These are phyloP conservation scores for Ogataea salicorniae DNA, from an alignment of 805 yeast species.

Conservation along the genomic window DNA sequence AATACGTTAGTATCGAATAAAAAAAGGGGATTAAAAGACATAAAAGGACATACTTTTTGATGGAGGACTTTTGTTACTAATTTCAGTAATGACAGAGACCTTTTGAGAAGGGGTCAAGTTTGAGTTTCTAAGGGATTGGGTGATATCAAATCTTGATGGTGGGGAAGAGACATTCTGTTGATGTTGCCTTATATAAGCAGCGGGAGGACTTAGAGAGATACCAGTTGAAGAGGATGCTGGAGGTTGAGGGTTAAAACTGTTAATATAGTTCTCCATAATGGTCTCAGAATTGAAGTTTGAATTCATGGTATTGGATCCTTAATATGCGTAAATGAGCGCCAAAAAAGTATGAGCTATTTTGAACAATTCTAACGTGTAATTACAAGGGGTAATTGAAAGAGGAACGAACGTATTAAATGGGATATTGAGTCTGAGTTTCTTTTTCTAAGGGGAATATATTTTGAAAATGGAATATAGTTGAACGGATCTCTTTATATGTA, in stretches of 20 bases:
- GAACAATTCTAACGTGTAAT: too few species aligned
- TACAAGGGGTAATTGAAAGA: too few species aligned
- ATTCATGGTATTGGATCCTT: neutral
- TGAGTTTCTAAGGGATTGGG: slow-evolving; percentile 17
- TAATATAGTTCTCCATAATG: slow-evolving; percentile 2
- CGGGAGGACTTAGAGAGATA: neutral
- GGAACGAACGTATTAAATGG: too few species aligned
- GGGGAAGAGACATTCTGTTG: neutral
- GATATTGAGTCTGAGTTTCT: too few species aligned
- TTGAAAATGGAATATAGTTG: too few species aligned
- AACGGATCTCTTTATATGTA: too few species aligned
- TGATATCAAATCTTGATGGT: slow-evolving; percentile 10
- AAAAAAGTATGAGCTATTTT: neutral
- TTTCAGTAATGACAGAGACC: slow-evolving; percentile 17
- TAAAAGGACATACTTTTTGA: slow-evolving; percentile 19
- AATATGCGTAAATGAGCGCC: neutral
- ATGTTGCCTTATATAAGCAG: neutral
- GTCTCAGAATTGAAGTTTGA: slow-evolving; percentile 1
- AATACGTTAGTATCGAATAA: neutral
- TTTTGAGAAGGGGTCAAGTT: slow-evolving; percentile 18
- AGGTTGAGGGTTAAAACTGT: neutral
- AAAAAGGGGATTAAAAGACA: neutral
- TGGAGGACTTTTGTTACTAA: slow-evolving; percentile 20
- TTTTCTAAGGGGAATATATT: too few species aligned
- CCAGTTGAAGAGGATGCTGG: neutral